Percentiles rank a stretch among this genome's conserved stretches.
Conservation (phyloP, 2,329 filamentous ascomycete species). For the Talaromyces sp. region DNA sequence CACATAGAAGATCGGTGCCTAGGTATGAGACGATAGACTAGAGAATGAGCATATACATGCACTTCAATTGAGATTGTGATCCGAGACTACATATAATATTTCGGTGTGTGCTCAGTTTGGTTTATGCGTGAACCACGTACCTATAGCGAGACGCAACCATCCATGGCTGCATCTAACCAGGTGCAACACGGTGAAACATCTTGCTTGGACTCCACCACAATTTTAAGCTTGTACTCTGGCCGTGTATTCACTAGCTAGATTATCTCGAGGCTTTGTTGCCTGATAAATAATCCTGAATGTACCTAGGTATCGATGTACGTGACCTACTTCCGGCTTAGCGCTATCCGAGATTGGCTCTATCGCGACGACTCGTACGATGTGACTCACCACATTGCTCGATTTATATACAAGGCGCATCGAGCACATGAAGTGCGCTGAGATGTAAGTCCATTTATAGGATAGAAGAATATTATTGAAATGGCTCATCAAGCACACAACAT, state of each 20-base stretch:
- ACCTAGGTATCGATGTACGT: too few species aligned
- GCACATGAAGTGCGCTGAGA: background rate
- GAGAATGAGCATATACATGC: background rate
- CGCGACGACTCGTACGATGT: background rate
- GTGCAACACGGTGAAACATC: background rate
- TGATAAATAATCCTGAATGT: too few species aligned
- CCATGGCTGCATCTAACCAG: too few species aligned
- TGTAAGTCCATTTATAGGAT: background rate
- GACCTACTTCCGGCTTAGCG: background rate
- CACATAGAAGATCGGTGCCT: background rate
- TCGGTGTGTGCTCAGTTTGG: too few species aligned
- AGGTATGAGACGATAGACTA: slow-evolving; percentile 6
- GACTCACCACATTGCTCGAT: background rate
- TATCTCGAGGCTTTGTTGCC: background rate
- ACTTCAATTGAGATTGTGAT: background rate
- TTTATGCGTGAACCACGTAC: background rate
- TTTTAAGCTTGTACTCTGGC: background rate
- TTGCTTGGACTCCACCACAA: background rate
- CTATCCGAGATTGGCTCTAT: background rate
- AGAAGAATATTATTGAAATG: background rate
- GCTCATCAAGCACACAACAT: slow-evolving; percentile 12
- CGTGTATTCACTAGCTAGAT: background rate
- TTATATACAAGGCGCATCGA: background rate
- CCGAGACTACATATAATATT: background rate
- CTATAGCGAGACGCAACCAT: too few species aligned